Base-by-base conservation (phyloP, 768 basidiomycete genomes). In the Leccinum obscurum region DNA sequence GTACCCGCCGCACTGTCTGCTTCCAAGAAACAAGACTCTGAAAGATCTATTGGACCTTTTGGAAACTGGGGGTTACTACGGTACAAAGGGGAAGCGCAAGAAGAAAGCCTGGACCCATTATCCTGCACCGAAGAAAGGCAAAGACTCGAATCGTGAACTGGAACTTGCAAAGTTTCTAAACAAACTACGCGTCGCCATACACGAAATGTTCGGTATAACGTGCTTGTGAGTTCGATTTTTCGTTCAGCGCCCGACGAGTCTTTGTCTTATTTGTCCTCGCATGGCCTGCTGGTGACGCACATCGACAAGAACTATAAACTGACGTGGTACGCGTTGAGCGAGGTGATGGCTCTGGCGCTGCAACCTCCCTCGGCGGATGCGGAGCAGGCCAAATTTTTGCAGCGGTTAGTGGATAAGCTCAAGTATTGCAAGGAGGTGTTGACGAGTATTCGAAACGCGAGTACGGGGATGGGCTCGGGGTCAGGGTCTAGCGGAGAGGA, bases 231-330 rank as follows among this genome's bases (percentile, higher is more conserved):
- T n/a, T n/a, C 17, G 17, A 6, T 15, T 41, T 41, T 41, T 41
- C 41, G 41, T 39, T 6, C 11, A 17, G 3, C 11, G 4, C 24
- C 37, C 15, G 37, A 13, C 15, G 37, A 39, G 15, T 39, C 13
- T 1, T 17, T 13, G 13, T 13, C 37, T 39, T 17, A 39, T 11
- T 39, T 13, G 6, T 93, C 93, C 17, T 85, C 87, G 1, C 80
- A 87, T 32, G 95, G 92, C 3, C 79, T 88, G 13, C 75, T 87
- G 14, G 81, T 98, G 53, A 93, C 94, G 3, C 88, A 95, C 74
- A 95, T 98, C 68, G 93, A 95, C 82, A 93, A 93, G 80, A 83
- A 87, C 66, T 91, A 93, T 77, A 81, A 81, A 57, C 76, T 95
- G 72, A 86, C 88, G 48, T 85, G 87, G 44, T 89, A 85, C 80